These are phyloP conservation scores for Dipodascus geniculatus DNA, from an alignment of 805 yeast genomes.

Conservation along the genomic window DNA sequence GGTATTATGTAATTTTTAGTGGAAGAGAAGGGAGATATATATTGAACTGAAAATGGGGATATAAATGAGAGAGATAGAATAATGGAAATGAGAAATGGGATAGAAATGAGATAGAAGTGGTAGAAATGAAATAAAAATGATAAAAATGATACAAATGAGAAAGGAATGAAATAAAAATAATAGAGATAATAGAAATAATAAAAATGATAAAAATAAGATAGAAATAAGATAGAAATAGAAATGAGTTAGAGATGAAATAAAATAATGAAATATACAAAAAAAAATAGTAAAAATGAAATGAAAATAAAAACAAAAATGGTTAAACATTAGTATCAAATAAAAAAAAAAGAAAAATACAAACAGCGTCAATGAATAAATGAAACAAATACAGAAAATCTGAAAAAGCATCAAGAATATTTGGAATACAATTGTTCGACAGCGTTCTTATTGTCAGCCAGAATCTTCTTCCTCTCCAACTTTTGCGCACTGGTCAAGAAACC, in stretches of 20 bases:
- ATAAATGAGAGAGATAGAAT: background rate
- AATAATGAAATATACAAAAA: background rate
- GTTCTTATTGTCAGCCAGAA: constrained; percentile 54
- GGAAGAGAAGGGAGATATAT: background rate
- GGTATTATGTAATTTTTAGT: too few relatives aligned
- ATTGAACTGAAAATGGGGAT: background rate
- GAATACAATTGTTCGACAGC: constrained; percentile 57
- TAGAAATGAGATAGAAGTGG: background rate
- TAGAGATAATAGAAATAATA: background rate
- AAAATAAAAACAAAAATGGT: constrained; percentile 2
- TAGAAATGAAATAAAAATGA: background rate
- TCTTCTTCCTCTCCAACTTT: constrained; percentile 88
- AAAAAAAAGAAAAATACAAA: constrained; percentile 1
- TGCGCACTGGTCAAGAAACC: constrained; percentile 94
- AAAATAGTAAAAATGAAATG: too few relatives aligned
- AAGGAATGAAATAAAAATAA: background rate
- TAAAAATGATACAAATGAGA: constrained; percentile 5
- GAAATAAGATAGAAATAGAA: background rate
- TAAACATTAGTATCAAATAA: background rate
- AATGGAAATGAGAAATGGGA: background rate
- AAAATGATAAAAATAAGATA: background rate
- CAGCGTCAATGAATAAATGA: background rate
- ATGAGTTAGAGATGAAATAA: background rate
- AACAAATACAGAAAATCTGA: background rate
- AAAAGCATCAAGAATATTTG: constrained; percentile 5